Evolutionary conservation across 208 protist genomes (phyloP).

Genomic region (Acanthamoeba royreba): DNA sequence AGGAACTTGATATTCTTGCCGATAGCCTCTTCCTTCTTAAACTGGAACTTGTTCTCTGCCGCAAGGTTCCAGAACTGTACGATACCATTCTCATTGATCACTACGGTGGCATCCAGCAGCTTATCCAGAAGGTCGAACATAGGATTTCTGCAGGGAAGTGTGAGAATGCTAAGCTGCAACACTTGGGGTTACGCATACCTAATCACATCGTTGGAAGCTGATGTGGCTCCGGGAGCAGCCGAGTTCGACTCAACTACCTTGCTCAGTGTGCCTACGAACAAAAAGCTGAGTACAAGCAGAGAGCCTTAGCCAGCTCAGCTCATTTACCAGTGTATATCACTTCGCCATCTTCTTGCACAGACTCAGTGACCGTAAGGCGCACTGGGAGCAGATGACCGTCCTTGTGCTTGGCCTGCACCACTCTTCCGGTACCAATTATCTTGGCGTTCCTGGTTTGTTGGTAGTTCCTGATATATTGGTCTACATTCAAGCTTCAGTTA

Average conservation of each 20-base stretch:
- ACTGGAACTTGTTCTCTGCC: background rate
- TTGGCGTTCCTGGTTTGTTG: background rate
- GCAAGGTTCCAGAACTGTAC: background rate
- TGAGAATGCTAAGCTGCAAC: background rate
- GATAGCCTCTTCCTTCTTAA: background rate
- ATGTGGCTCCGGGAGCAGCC: background rate
- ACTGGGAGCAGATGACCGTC: background rate
- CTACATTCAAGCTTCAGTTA: background rate
- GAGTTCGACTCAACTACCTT: background rate
- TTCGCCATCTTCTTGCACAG: background rate
- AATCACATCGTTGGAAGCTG: too few species aligned
- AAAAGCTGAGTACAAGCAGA: background rate
- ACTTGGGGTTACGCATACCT: too few species aligned
- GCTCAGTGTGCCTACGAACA: too few species aligned
- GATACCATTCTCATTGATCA: background rate
- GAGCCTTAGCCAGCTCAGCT: background rate
- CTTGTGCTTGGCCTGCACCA: background rate
- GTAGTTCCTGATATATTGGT: background rate
- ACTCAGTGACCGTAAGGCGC: background rate
- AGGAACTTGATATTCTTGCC: constrained; percentile 22
- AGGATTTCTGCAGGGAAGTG: background rate
- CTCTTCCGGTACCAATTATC: background rate
- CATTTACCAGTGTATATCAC: background rate
- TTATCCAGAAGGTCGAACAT: background rate
- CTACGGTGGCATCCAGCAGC: background rate